A percentile compares a stretch with the other conserved stretches of the same genome.
Evolutionary conservation across 768 basidiomycete genomes (phyloP).

Genomic region (Paxillus rubicundulus): DNA sequence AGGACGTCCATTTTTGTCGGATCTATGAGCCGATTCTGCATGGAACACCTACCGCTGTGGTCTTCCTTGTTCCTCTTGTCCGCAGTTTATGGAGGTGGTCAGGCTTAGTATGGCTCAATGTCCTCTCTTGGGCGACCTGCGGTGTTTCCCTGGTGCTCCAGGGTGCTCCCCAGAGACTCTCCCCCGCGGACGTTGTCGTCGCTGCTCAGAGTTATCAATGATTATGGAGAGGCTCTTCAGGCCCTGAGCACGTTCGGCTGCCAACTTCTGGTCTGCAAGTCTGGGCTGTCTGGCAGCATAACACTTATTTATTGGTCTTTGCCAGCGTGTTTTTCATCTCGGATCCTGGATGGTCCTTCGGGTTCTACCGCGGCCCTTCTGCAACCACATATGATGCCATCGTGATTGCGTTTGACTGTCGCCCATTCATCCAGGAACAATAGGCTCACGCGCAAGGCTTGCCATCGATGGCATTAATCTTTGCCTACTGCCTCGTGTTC

Average conservation of each 20-base stretch:
- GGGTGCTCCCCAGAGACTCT: background rate
- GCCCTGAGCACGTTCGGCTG: background rate
- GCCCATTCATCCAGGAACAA: background rate
- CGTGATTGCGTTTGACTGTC: background rate
- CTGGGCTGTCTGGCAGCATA: background rate
- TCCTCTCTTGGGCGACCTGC: background rate
- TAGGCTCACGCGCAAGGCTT: constrained; percentile 7
- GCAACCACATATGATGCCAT: background rate
- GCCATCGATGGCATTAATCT: constrained; percentile 6
- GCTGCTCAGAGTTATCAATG: background rate
- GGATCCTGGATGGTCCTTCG: constrained; percentile 13
- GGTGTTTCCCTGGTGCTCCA: background rate
- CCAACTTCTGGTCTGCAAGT: constrained; percentile 1
- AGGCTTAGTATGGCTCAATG: background rate
- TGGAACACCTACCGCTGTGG: background rate
- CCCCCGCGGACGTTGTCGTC: background rate
- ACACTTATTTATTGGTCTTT: background rate
- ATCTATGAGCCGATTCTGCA: background rate
- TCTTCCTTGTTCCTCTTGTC: background rate
- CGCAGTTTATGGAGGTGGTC: background rate
- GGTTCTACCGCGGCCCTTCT: constrained; percentile 2
- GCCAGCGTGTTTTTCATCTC: constrained; percentile 5
- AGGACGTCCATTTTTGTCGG: background rate
- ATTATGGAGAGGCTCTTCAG: background rate
- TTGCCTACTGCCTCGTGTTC: constrained; percentile 28